A percentile compares a stretch with the other conserved stretches of the same genome.
phyloP scores from a whole-genome alignment of 345 rosid species.

The Eucalyptus erythrocorys region DNA sequence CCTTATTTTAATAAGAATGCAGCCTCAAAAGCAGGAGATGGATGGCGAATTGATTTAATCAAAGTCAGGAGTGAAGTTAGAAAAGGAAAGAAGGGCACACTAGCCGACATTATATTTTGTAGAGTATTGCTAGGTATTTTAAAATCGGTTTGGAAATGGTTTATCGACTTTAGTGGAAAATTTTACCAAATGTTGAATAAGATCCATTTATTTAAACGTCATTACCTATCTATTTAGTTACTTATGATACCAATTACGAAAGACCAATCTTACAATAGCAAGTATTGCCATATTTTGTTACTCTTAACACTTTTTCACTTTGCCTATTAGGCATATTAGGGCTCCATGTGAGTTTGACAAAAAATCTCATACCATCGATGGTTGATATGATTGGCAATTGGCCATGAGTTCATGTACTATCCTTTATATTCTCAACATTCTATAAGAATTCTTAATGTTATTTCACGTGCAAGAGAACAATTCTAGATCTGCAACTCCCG shows the following conservation, averaged over 20 bases:
- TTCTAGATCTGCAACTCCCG: neutral
- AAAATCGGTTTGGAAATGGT: neutral
- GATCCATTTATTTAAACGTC: neutral
- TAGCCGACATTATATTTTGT: neutral
- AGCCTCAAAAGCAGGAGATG: constrained; percentile 13
- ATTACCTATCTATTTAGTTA: neutral
- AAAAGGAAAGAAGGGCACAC: neutral
- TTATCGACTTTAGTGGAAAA: neutral
- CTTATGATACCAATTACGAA: neutral
- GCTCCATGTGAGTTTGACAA: neutral
- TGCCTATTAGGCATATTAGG: neutral
- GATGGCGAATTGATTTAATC: neutral
- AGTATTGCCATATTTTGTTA: neutral
- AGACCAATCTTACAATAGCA: neutral
- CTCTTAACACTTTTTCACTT: neutral
- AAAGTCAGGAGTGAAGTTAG: neutral
- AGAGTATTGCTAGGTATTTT: neutral
- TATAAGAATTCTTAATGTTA: neutral
- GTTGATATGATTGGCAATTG: neutral
- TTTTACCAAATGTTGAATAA: neutral
- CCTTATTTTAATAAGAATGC: neutral
- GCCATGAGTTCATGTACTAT: neutral
- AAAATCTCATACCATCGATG: neutral
- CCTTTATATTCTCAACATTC: neutral
- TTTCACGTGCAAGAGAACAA: neutral